A percentile compares a stretch with the other conserved stretches of the same genome.
Evolutionary conservation across 2,329 filamentous ascomycete genomes (phyloP).

Genomic region (Xylariaceae sp.): DNA sequence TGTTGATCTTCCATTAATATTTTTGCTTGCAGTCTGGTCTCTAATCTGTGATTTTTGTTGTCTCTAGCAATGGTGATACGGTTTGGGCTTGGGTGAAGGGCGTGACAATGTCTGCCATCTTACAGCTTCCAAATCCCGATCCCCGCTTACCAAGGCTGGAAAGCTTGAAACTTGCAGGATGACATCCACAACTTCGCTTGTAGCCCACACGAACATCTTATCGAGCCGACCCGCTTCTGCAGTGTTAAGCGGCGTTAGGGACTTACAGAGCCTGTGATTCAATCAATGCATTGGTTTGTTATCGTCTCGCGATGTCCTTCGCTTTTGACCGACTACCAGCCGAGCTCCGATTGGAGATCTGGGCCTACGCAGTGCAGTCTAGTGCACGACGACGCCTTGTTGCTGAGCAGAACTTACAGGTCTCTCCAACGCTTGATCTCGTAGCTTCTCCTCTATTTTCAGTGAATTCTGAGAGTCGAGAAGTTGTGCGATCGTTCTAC

Average conservation of each 20-base stretch:
- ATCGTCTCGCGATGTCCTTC: slow-evolving; percentile 1
- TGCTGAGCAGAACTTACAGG: slow-evolving; percentile 20
- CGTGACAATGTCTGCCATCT: neutral
- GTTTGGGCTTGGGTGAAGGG: too few relatives aligned
- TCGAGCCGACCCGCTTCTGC: neutral
- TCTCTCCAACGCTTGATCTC: slow-evolving; percentile 23
- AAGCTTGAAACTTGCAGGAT: neutral
- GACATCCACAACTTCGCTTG: neutral
- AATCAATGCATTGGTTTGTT: too few relatives aligned
- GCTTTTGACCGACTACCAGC: slow-evolving; percentile 16
- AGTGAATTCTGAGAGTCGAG: slow-evolving; percentile 25
- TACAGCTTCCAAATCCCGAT: neutral
- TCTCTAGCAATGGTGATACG: too few relatives aligned
- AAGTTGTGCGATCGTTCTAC: slow-evolving; percentile 14
- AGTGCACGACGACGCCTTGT: slow-evolving; percentile 20
- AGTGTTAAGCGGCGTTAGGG: neutral
- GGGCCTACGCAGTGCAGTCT: slow-evolving; percentile 14
- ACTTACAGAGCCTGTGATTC: too few relatives aligned
- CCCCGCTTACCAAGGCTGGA: slow-evolving; percentile 9
- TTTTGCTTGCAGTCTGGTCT: neutral
- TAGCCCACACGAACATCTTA: neutral
- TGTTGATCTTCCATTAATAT: neutral
- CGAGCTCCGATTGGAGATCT: slow-evolving; percentile 26
- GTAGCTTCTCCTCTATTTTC: slow-evolving; percentile 18
- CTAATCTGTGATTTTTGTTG: too few relatives aligned